Percentiles rank a stretch among this genome's conserved stretches.
phyloP scores from a whole-genome alignment of 306 rosid species.

The Trifolium subterraneum region DNA sequence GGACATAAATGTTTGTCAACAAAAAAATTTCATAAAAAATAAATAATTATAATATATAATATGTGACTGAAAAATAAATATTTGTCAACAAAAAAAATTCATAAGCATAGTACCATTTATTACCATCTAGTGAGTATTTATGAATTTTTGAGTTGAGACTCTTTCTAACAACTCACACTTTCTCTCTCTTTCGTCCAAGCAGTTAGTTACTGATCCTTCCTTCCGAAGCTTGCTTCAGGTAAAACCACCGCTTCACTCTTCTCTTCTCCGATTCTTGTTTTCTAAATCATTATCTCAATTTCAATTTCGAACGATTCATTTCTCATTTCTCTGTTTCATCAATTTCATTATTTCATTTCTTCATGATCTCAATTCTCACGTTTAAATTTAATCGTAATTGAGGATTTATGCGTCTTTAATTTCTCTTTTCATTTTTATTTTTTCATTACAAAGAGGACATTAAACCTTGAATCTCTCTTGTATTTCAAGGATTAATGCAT shows the following conservation, averaged over 20 bases:
- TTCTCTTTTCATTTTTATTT: not conserved
- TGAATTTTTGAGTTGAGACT: not conserved
- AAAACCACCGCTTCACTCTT: not conserved
- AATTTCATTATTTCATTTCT: not conserved
- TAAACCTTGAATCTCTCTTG: slow-evolving; percentile 12
- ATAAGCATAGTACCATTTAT: no score
- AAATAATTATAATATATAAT: no score
- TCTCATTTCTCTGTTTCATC: not conserved
- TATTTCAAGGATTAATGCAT: slow-evolving; percentile 8
- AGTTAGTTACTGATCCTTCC: slow-evolving; percentile 37
- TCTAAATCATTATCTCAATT: not conserved
- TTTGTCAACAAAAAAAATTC: no score
- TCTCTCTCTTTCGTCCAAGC: slow-evolving; percentile 22
- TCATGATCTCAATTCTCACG: not conserved
- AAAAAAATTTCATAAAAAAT: no score
- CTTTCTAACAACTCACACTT: slow-evolving; percentile 5
- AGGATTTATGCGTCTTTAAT: not conserved
- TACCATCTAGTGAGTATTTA: no score
- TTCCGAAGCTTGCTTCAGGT: slow-evolving; percentile 41
- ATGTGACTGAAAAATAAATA: no score
- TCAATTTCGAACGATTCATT: not conserved
- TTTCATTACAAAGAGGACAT: no score
- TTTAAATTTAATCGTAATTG: not conserved
- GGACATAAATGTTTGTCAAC: no score
- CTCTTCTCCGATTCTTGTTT: not conserved